A percentile compares a stretch with the other conserved stretches of the same genome.
Conservation (phyloP, 768 basidiomycete genomes). For the Glaciozyma antarctica region DNA sequence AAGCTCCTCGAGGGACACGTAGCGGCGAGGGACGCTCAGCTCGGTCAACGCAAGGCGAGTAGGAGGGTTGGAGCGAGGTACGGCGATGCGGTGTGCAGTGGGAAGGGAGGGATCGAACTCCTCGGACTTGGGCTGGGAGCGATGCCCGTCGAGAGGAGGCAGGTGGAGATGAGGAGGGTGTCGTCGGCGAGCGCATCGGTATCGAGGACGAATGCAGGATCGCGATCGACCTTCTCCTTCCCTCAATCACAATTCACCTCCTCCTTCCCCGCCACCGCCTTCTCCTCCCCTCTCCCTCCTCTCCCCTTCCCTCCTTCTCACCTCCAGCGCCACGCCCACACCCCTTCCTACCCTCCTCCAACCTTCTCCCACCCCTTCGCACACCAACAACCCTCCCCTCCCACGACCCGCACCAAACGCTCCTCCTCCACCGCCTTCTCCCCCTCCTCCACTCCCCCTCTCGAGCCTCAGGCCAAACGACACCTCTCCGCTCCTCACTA, state of each 20-base stretch:
- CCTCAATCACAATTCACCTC: neutral
- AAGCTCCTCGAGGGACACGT: conserved; percentile 27
- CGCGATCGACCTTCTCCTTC: neutral
- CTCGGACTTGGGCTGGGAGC: neutral
- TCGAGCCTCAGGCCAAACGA: neutral
- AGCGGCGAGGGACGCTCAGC: conserved; percentile 9
- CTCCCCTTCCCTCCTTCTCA: neutral
- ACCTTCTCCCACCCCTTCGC: neutral
- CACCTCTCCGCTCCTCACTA: too few relatives aligned
- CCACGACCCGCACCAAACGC: too few relatives aligned
- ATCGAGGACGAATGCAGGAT: too few relatives aligned
- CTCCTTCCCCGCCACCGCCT: neutral
- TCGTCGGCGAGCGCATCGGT: too few relatives aligned
- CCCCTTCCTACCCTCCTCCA: neutral
- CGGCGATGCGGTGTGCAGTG: too few relatives aligned
- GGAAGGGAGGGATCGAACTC: neutral
- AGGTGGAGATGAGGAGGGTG: too few relatives aligned
- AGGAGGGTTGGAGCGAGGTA: neutral
- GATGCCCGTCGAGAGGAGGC: neutral
- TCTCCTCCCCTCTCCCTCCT: neutral
- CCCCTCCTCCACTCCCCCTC: neutral
- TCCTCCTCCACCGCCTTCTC: neutral
- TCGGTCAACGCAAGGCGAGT: neutral
- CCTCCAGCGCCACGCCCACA: neutral
- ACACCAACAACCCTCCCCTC: neutral